Evolutionary conservation across 805 yeast genomes (phyloP).

Genomic region (Candida loeiensis): DNA sequence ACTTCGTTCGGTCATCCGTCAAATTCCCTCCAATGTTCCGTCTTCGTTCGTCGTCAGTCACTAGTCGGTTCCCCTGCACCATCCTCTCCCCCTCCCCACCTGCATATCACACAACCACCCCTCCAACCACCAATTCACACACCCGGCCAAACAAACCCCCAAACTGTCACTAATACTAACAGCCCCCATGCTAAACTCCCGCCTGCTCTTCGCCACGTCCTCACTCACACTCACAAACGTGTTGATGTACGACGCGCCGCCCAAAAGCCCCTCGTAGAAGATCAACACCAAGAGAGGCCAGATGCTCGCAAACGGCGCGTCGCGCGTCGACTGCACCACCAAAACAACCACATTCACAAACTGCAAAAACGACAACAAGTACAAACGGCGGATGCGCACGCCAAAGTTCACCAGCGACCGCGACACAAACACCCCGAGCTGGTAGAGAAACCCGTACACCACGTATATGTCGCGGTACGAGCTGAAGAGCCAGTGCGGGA

Average conservation of each 20-base stretch:
- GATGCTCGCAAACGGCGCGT: constrained; percentile 53
- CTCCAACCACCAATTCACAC: constrained; percentile 71
- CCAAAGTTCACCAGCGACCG: constrained; percentile 73
- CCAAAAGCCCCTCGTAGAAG: constrained; percentile 85
- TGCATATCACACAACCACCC: constrained; percentile 70
- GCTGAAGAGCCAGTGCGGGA: constrained; percentile 57
- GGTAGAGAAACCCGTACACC: constrained; percentile 84
- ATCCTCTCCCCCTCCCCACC: constrained; percentile 66
- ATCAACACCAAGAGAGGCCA: constrained; percentile 61
- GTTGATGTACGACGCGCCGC: constrained; percentile 88
- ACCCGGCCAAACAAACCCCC: constrained; percentile 81
- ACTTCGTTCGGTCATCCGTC: background rate
- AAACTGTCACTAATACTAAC: constrained; percentile 81
- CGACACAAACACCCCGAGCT: constrained; percentile 88
- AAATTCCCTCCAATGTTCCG: background rate
- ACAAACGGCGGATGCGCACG: constrained; percentile 55
- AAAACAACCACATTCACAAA: constrained; percentile 56
- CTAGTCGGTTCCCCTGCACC: constrained; percentile 62
- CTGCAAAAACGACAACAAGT: constrained; percentile 66
- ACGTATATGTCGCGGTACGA: constrained; percentile 84
- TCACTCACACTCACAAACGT: constrained; percentile 79
- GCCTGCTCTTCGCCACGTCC: constrained; percentile 34
- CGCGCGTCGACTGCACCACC: constrained; percentile 60
- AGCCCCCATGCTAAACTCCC: constrained; percentile 71
- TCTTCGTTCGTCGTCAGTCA: no score